Base-by-base conservation (phyloP, 768 basidiomycete species). In the Boletales sp. region DNA sequence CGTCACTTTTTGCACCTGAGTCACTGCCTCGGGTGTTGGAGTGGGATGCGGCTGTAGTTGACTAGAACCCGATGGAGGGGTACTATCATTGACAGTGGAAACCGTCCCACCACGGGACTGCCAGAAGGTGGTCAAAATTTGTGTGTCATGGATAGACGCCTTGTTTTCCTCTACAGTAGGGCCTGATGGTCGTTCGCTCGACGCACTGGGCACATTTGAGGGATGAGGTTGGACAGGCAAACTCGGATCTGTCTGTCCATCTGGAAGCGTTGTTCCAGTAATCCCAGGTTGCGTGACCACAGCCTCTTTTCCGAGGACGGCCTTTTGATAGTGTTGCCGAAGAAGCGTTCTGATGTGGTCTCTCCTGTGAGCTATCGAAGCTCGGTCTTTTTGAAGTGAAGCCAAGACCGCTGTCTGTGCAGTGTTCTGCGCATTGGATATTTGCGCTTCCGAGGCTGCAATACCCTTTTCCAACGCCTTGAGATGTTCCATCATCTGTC, bases 1-100 rank as follows among this genome's bases (percentile, higher is more conserved):
- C 80, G 5, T 57, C 55, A 75, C 51, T 55, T 78, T 80, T 49
- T 76, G 74, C 70, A 79, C 74, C 54, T 79, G 82, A 28, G 68
- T 57, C 4, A 60, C 68, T 12, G 72, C 30, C 35, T 53, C 58
- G 12, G 66, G 47, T 21, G 44, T 35, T 15, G 42, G 13, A 15
- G 21, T 15, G 9, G 45, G 21, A 17, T 46, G 46, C 4, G 49
- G 6, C 45, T 50, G 54, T 42, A 46, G 9, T 38, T 66, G 55
- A 42, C 49, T 45, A 18, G 55, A 35, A 31, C 59, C 56, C 18
- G 55, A 57, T 18, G 55, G 52, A 49, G 57, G 46, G 34, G 50
- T 58, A 25, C 34, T 30, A 17, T 45, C 25, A 7, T 35, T 51
- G 4, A 40, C 9, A 7, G 44, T 21, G 8, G 54, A 53, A 18